Base-by-base conservation (phyloP, 495 filamentous ascomycete species). In the Podospora fimiseda region DNA sequence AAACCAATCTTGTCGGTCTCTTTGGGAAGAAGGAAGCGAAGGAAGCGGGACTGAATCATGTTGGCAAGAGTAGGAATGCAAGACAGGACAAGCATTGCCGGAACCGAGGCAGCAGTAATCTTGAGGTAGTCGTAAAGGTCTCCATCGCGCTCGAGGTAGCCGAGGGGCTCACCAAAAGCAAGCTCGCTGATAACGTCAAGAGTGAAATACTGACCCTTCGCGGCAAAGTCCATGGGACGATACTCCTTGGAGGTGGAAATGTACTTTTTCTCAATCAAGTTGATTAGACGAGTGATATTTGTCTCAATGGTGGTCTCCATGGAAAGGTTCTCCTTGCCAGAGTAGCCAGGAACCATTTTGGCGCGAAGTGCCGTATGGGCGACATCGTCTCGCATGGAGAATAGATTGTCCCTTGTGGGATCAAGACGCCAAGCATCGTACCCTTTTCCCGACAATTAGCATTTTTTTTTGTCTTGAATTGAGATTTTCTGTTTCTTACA, bases 141-240 rank as follows among this genome's bases (percentile, higher is more conserved):
- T 0, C 21, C 43, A 22, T 70, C 67, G 1, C 56, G 47, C 14
- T 33, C 53, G 9, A 71, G 50, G 37, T 63, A 69, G 1, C 70
- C 67, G 24, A 68, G 62, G 0, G 64, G 39, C 41, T 62, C 45
- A 11, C 68, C 66, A 46, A 65, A 68, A 5, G 56, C 50, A 9
- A 59, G 7, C 0, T 47, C 27, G 24, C 30, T 50, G 47, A 87
- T 84, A 4, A 83, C 74, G 59, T 88, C 85, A 56, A 85, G 78
- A n/a, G 80, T 81, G 58, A 83, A 76, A 48, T 57, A 69, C 43
- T 62, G 53, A 53, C 73, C 72, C 74, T 76, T 82, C 62, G 70
- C 68, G 60, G 59, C 61, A 37, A 63, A 61, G 13, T 84, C 81
- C 69, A 83, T 78, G 13, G 69, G 70, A 51, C 51, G 43, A 27